Conservation (phyloP, 2,329 filamentous ascomycete genomes). For the Drechslera avenae region DNA sequence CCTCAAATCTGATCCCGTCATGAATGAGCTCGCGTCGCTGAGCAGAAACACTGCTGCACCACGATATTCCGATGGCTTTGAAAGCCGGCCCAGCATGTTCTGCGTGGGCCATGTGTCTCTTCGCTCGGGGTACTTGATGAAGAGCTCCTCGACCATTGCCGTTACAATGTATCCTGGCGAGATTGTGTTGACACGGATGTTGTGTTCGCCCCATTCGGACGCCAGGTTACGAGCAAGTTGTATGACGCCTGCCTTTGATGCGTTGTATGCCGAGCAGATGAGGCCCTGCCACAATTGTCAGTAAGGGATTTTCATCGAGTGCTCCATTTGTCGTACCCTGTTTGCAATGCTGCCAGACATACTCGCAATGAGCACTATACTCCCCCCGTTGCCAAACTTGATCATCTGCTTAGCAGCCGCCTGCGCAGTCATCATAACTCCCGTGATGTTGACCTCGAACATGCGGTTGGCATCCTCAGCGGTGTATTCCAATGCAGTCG, state of each 20-base stretch:
- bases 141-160: conserved; percentile 81
- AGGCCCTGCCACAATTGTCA: conserved; percentile 58
- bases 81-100: conserved; percentile 72
- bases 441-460: conserved; percentile 66
- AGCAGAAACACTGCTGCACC: conserved; percentile 48
- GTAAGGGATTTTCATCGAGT: neutral
- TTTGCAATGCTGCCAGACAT: conserved; percentile 68
- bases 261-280: conserved; percentile 73
- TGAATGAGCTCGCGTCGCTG: conserved; percentile 50
- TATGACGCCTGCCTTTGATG: conserved; percentile 74
- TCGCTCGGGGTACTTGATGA: conserved; percentile 73
- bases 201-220: conserved; percentile 72
- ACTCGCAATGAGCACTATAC: conserved; percentile 66
- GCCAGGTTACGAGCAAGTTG: conserved; percentile 74
- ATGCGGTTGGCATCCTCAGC: conserved; percentile 66
- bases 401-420: conserved; percentile 70
- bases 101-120: conserved; percentile 74
- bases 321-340: conserved; percentile 56
- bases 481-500: conserved; percentile 77
- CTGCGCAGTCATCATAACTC: conserved; percentile 67
- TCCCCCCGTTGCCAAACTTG: conserved; percentile 62
- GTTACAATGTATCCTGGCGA: conserved; percentile 81
- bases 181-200: conserved; percentile 80
- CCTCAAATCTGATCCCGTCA: conserved; percentile 47
- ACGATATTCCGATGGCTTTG: conserved; percentile 44